A percentile compares a stretch with the other conserved stretches of the same genome.
Conservation (phyloP, 441 rosid genomes). For the Manihot esculenta region DNA sequence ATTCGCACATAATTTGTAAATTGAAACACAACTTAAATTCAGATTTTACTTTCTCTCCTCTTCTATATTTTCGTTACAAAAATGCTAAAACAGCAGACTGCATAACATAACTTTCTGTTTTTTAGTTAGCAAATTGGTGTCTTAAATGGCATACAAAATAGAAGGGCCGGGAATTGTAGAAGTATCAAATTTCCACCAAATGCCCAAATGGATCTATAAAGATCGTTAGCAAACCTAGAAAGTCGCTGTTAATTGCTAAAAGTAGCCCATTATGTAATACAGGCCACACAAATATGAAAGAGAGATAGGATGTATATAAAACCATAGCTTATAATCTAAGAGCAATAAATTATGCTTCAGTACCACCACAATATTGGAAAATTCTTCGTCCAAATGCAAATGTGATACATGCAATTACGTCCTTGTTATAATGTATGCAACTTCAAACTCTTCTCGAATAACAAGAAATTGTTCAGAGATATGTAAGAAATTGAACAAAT, state of each 20-base stretch:
- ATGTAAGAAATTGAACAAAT: neutral
- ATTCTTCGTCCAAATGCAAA: neutral
- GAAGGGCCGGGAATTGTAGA: neutral
- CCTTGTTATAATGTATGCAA: neutral
- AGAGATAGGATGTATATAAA: neutral
- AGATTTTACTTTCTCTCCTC: neutral
- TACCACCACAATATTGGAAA: too few species aligned
- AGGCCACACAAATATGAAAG: neutral
- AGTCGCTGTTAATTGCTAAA: neutral
- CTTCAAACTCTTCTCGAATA: neutral
- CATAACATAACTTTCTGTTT: neutral
- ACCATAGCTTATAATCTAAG: neutral
- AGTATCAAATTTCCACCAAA: neutral
- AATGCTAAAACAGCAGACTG: neutral
- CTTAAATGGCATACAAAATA: neutral
- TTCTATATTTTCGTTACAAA: neutral
- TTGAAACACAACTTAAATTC: neutral
- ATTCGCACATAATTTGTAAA: neutral
- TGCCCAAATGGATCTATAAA: neutral
- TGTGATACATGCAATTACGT: neutral
- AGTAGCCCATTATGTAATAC: neutral
- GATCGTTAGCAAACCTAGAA: neutral
- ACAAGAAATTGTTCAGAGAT: neutral
- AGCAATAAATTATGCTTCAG: too few species aligned
- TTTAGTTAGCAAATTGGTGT: neutral